A percentile compares a stretch with the other conserved stretches of the same genome.
These are phyloP conservation scores for Nidula microcarpa DNA, from an alignment of 768 basidiomycete species.

Conservation along the genomic window DNA sequence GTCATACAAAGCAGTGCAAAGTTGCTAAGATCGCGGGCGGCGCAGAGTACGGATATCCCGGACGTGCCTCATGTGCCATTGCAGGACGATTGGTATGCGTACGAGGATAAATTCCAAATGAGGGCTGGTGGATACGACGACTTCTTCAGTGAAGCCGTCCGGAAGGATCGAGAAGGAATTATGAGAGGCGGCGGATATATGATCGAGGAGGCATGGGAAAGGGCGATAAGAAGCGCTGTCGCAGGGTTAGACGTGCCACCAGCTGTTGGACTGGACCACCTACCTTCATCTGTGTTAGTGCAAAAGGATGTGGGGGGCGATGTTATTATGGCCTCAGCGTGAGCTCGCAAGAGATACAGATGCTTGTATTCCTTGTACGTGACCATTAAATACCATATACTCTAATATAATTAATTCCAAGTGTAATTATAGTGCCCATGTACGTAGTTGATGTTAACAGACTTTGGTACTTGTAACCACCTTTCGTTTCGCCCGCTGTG, in stretches of 20 bases:
- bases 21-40: conserved; percentile 59
- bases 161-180: conserved; percentile 72
- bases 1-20: conserved; percentile 45
- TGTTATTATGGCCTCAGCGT: conserved; percentile 41
- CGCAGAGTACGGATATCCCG: conserved; percentile 61
- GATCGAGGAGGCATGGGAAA: conserved; percentile 82
- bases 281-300: conserved; percentile 2
- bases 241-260: conserved; percentile 67
- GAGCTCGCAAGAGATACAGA: conserved; percentile 7
- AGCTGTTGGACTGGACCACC: conserved; percentile 26
- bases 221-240: conserved; percentile 72
- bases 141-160: conserved; percentile 70
- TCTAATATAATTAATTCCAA: not conserved
- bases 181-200: conserved; percentile 83
- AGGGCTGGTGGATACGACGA: conserved; percentile 62
- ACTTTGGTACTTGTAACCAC: conserved; percentile 49
- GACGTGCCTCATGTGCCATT: conserved; percentile 80
- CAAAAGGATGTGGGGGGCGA: conserved; percentile 32
- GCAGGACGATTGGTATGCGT: conserved; percentile 73
- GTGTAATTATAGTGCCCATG: too few species aligned
- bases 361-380: not conserved
- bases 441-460: conserved; percentile 14
- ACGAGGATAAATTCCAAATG: conserved; percentile 64
- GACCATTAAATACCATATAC: not conserved
- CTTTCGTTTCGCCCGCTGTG: conserved; percentile 45